These are phyloP conservation scores for Evernia prunastri DNA, from an alignment of 495 filamentous ascomycete genomes.

Conservation along the genomic window DNA sequence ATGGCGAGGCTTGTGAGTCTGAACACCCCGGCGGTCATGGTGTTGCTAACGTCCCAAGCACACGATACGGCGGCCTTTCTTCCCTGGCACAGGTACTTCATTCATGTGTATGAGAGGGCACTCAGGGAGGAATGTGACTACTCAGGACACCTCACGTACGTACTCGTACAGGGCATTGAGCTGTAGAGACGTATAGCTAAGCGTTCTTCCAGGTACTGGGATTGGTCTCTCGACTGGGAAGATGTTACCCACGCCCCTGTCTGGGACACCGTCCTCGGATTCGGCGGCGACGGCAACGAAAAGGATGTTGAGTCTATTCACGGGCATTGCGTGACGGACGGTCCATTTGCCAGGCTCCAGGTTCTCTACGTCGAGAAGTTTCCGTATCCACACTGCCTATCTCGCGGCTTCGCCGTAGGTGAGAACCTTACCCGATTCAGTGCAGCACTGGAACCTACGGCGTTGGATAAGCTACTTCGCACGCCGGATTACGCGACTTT, in stretches of 20 bases:
- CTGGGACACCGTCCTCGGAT: conserved; percentile 25
- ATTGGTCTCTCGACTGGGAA: conserved; percentile 27
- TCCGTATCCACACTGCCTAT: conserved; percentile 24
- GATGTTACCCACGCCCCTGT: conserved; percentile 30
- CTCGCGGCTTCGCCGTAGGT: conserved; percentile 12
- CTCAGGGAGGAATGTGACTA: conserved; percentile 42
- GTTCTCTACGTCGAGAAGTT: conserved; percentile 18
- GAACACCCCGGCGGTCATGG: not conserved
- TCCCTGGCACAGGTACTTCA: conserved; percentile 46
- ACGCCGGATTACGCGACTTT: conserved; percentile 22
- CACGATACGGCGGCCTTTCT: conserved; percentile 35
- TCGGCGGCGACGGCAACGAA: conserved; percentile 31
- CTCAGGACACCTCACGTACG: conserved; percentile 39
- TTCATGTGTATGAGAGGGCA: conserved; percentile 38
- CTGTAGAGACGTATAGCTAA: not conserved
- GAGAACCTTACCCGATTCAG: conserved; percentile 7
- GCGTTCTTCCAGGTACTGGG: conserved; percentile 24
- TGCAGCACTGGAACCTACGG: not conserved
- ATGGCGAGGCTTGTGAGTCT: not conserved
- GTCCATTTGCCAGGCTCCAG: conserved; percentile 23
- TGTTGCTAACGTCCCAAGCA: conserved; percentile 12
- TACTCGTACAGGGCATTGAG: conserved; percentile 11
- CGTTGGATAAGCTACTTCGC: not conserved
- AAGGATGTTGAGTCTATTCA: not conserved
- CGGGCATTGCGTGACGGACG: conserved; percentile 23